These are phyloP conservation scores for Stereocaulon alpinum DNA, from an alignment of 495 filamentous ascomycete species.

Conservation along the genomic window DNA sequence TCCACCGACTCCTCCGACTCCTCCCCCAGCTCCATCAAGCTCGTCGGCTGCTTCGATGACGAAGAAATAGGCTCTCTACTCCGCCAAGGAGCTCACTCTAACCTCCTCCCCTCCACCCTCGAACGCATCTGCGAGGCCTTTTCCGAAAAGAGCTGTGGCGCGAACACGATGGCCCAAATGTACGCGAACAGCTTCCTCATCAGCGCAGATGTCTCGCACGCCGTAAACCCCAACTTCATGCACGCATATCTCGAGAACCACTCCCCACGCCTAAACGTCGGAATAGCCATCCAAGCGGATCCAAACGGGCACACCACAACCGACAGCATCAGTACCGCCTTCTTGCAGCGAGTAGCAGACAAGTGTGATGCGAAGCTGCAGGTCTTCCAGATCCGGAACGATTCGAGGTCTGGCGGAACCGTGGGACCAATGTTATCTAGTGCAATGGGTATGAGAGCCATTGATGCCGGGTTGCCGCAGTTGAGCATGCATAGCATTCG, in stretches of 20 bases:
- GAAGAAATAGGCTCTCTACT: constrained; percentile 89
- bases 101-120: constrained; percentile 71
- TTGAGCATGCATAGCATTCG: constrained; percentile 91
- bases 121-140: constrained; percentile 73
- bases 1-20: constrained; percentile 31
- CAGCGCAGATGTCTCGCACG: constrained; percentile 87
- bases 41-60: constrained; percentile 88
- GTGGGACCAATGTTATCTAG: constrained; percentile 87
- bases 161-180: constrained; percentile 67
- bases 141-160: constrained; percentile 38
- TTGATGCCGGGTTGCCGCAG: constrained; percentile 87
- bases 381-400: constrained; percentile 91
- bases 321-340: constrained; percentile 66
- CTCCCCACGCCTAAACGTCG: constrained; percentile 79
- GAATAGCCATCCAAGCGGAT: constrained; percentile 75
- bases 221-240: constrained; percentile 89
- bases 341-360: constrained; percentile 65
- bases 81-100: constrained; percentile 80
- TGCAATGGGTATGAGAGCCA: constrained; percentile 70
- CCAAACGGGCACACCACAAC: constrained; percentile 89
- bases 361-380: constrained; percentile 61
- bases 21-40: constrained; percentile 55
- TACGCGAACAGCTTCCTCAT: constrained; percentile 90
- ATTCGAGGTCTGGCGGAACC: constrained; percentile 76
- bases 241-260: constrained; percentile 73